Percentiles rank a stretch among this genome's conserved stretches.
Conservation (phyloP, 305 asterid species). For the Fraxinus baroniana region DNA sequence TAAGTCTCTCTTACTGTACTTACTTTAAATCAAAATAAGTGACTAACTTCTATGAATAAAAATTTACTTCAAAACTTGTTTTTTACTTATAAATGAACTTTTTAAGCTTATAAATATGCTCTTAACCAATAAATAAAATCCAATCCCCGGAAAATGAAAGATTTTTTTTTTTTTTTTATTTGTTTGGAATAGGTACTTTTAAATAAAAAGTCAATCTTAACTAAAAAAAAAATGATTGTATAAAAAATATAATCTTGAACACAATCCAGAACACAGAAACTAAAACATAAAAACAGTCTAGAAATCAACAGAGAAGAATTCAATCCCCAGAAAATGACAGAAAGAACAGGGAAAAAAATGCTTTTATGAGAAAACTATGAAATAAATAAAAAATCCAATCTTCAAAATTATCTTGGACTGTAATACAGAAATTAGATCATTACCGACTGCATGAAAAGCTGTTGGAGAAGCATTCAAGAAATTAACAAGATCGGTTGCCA, state of each 20-base stretch:
- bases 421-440: background rate
- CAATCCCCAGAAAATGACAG: background rate
- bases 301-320: background rate
- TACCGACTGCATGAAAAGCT: conserved; percentile 95
- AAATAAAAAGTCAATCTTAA: background rate
- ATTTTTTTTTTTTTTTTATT: background rate
- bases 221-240: background rate
- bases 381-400: background rate
- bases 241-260: background rate
- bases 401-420: background rate
- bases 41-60: background rate
- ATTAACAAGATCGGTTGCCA: conserved; percentile 69
- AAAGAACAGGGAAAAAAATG: background rate
- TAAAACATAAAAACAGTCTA: background rate
- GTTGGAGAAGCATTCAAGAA: conserved; percentile 95
- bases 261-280: background rate
- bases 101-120: background rate
- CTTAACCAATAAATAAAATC: background rate
- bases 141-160: background rate
- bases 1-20: background rate
- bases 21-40: background rate
- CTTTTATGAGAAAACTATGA: background rate
- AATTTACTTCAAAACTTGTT: background rate
- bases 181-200: background rate
- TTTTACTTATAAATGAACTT: background rate